These are phyloP conservation scores for Taphrina communis DNA, from an alignment of 1,139 yeast genomes.

Conservation along the genomic window DNA sequence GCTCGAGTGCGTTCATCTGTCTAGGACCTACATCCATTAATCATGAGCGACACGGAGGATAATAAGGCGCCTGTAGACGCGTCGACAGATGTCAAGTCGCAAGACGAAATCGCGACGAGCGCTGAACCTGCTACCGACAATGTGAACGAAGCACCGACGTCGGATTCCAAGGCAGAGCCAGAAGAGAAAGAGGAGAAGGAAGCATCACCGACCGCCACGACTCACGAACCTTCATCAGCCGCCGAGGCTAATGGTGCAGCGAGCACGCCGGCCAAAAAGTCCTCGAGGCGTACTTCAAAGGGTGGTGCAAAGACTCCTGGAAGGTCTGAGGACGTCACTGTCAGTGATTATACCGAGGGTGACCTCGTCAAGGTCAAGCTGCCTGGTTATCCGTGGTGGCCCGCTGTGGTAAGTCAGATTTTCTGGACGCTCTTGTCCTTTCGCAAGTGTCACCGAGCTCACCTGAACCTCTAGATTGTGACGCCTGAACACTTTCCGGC, in stretches of 20 bases:
- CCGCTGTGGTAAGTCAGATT: conserved; percentile 31
- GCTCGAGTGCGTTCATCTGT: too few relatives aligned
- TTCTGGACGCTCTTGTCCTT: not conserved
- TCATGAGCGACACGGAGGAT: conserved; percentile 24
- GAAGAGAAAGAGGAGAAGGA: not conserved
- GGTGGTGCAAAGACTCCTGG: conserved; percentile 19
- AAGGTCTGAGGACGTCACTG: conserved; percentile 14
- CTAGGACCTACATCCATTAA: not conserved
- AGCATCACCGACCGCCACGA: too few relatives aligned
- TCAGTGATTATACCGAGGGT: conserved; percentile 26
- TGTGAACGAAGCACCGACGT: not conserved
- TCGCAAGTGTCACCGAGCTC: not conserved
- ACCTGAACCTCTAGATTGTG: conserved; percentile 15
- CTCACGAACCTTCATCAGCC: not conserved
- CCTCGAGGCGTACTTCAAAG: conserved; percentile 10
- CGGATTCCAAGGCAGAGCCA: conserved; percentile 1
- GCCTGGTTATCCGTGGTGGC: conserved; percentile 43
- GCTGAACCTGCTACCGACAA: not conserved
- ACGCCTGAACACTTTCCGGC: conserved; percentile 36
- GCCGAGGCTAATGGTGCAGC: not conserved
- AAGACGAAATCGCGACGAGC: not conserved
- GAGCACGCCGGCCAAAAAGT: conserved; percentile 16
- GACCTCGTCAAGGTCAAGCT: conserved; percentile 39
- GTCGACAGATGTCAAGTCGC: conserved; percentile 4
- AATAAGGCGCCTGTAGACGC: conserved; percentile 10